Evolutionary conservation across 2,329 filamentous ascomycete species (phyloP), one percentile per base, ranked within the genome.

Genomic region (Phialophora macrospora): DNA sequence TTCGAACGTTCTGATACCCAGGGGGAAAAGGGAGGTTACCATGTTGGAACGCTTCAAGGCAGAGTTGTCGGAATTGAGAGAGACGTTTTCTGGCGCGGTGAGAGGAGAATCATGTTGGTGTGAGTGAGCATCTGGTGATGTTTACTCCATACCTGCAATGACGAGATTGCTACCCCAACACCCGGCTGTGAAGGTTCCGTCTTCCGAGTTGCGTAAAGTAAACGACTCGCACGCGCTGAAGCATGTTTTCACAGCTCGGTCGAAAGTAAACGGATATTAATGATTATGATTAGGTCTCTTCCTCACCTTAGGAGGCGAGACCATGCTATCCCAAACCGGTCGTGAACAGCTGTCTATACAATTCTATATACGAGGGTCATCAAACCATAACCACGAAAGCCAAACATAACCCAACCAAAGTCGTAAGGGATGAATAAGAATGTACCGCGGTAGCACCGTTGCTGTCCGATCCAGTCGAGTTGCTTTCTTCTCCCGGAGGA

Each of bases 11-110:
- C n/a, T 17, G 28, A 14, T 8, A 52, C 11, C 52, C 17, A 9
- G 14, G 17, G 26, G 17, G 9, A n/a, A 52, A 28, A 12, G 12
- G 28, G 26, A 20, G 17, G 4, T 30, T 20, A 55, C 52, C 26
- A 34, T 55, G 1, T 55, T 51, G 48, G 26, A 12, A 26, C 11
- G 48, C 9, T 51, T 51, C 48, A 51, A n/a, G 48, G 9, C 22
- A 51, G 24, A 51, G 9, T 14, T 4, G 8, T 3, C 74, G 90
- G 77, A 78, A 7, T 20, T 2, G 17, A 8, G 89, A 91, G 70
- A 93, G 92, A 75, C 91, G 65, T 49, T 93, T 93, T 79, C 98
- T 94, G 9, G 93, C 17, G 38, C 17, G 4, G 38, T 17, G 38
- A 20, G 38, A n/a, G 14, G 4, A 44, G 17, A 8, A n/a, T 44